phyloP scores from a whole-genome alignment of 306 rosid species.

The Acmispon strigosus region DNA sequence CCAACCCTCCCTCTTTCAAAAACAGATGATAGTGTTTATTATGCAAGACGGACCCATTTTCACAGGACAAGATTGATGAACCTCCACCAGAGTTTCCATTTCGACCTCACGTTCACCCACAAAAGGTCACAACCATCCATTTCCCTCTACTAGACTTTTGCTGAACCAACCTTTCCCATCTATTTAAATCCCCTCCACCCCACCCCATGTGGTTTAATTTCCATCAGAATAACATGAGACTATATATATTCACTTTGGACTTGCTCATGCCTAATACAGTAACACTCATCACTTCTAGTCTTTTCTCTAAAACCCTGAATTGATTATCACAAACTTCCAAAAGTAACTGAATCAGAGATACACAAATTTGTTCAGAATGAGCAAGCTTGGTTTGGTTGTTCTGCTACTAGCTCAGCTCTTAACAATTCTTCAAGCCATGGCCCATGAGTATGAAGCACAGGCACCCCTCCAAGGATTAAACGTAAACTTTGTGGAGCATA shows the following conservation, averaged over 20 bases:
- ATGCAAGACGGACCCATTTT: slow-evolving; percentile 28
- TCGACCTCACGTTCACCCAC: slow-evolving; percentile 24
- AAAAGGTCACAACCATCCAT: slow-evolving; percentile 20
- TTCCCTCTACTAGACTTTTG: neutral
- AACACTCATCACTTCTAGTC: neutral
- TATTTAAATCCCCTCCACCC: neutral
- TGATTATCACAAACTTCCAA: neutral
- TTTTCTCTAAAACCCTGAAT: neutral
- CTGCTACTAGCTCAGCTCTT: slow-evolving; percentile 37
- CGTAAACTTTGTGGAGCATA: slow-evolving; percentile 14
- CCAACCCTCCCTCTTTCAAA: too few species aligned
- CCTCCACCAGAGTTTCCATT: slow-evolving; percentile 12
- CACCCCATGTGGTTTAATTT: neutral
- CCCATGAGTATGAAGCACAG: slow-evolving; percentile 13
- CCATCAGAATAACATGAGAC: neutral
- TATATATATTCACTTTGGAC: neutral
- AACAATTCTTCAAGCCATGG: slow-evolving; percentile 31
- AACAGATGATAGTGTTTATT: too few species aligned
- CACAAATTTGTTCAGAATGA: slow-evolving; percentile 29
- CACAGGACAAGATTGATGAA: neutral
- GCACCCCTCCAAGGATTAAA: slow-evolving; percentile 14
- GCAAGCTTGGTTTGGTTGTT: slow-evolving; percentile 35
- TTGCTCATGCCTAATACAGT: too few species aligned
- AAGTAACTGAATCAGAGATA: neutral
- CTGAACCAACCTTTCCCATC: slow-evolving; percentile 1